Percentiles rank a stretch among this genome's conserved stretches.
Conservation (phyloP, 768 basidiomycete species). For the Chalciporus chontae region DNA sequence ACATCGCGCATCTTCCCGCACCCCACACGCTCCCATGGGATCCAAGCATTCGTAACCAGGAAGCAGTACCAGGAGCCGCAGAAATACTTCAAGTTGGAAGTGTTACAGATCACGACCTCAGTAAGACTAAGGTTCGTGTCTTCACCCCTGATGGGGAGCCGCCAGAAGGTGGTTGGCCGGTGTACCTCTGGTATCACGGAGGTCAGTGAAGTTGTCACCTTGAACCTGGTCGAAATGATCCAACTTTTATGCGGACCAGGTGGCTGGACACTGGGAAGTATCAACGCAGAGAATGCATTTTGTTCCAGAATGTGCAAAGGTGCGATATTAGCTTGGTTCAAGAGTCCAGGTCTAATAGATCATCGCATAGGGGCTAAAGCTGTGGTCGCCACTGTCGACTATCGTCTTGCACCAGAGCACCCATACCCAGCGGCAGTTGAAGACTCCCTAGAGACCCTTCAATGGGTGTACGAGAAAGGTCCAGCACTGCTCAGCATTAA, state of each 20-base stretch:
- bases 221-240: neutral
- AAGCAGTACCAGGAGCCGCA: conserved; percentile 56
- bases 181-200: conserved; percentile 73
- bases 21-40: conserved; percentile 62
- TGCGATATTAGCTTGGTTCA: neutral
- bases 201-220: conserved; percentile 36
- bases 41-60: conserved; percentile 49
- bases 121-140: conserved; percentile 52
- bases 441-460: conserved; percentile 35
- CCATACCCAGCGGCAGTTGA: conserved; percentile 34
- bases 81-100: conserved; percentile 52
- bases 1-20: conserved; percentile 43
- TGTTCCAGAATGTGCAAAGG: conserved; percentile 33
- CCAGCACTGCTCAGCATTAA: conserved; percentile 46
- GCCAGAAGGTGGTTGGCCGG: conserved; percentile 63
- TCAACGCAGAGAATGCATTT: conserved; percentile 58
- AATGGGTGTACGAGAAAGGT: conserved; percentile 39
- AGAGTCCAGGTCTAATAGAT: neutral
- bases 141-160: conserved; percentile 54
- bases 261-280: conserved; percentile 75
- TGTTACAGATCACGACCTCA: conserved; percentile 50
- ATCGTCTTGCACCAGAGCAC: conserved; percentile 33
- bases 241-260: conserved; percentile 36
- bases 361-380: conserved; percentile 28
- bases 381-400: conserved; percentile 31